phyloP scores from a whole-genome alignment of 1,284 basidiomycete genomes.

The Phaffia rhodozyma region DNA sequence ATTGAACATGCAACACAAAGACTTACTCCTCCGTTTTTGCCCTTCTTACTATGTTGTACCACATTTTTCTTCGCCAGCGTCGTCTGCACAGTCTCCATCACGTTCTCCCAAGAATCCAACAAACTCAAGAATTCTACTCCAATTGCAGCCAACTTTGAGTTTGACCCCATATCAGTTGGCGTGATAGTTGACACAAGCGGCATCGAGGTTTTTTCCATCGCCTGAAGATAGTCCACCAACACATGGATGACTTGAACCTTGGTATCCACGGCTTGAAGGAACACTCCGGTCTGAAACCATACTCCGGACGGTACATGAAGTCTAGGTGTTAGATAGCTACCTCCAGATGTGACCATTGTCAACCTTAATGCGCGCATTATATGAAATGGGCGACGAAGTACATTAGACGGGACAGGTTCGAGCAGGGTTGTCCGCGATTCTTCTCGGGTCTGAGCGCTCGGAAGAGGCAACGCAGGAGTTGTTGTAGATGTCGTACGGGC shows the following conservation, averaged over 20 bases:
- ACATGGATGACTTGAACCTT: conserved; percentile 76
- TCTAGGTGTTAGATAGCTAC: conserved; percentile 74
- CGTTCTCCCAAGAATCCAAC: conserved; percentile 61
- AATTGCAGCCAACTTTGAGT: conserved; percentile 43
- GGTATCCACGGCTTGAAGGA: conserved; percentile 63
- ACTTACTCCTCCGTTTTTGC: conserved; percentile 49
- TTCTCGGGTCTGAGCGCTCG: too few species aligned
- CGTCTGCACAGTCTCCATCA: conserved; percentile 73
- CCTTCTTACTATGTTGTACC: conserved; percentile 50
- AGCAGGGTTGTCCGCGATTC: conserved; percentile 58
- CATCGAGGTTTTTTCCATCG: conserved; percentile 41
- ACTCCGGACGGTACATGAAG: conserved; percentile 79
- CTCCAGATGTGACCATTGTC: conserved; percentile 69
- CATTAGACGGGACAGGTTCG: conserved; percentile 52
- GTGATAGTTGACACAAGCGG: conserved; percentile 16
- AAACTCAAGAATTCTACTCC: conserved; percentile 43
- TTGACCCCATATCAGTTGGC: conserved; percentile 34
- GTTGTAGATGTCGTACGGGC: too few species aligned
- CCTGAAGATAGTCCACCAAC: conserved; percentile 59
- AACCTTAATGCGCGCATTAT: conserved; percentile 66
- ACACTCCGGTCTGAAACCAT: conserved; percentile 80
- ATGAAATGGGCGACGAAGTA: conserved; percentile 76
- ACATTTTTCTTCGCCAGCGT: conserved; percentile 83
- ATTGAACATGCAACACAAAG: not conserved
- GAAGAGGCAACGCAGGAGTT: too few species aligned